Percentiles rank a stretch among this genome's conserved stretches.
These are phyloP conservation scores for Penicillium occitanis DNA, from an alignment of 2,329 filamentous ascomycete species.

Conservation along the genomic window DNA sequence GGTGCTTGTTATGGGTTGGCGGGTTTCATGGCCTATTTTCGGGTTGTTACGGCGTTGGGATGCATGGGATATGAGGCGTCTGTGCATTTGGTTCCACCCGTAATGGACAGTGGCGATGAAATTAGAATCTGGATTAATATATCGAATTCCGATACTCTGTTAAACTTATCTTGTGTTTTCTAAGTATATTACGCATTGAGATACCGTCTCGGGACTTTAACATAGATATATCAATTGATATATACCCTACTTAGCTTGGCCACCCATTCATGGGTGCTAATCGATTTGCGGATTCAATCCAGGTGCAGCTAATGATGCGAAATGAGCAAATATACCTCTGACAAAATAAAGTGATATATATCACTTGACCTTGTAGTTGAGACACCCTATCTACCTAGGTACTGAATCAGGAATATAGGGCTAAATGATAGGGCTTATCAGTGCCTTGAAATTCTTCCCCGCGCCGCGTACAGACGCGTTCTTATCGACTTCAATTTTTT, in stretches of 20 bases:
- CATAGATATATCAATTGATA: not conserved
- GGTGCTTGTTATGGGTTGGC: not conserved
- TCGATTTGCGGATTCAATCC: not conserved
- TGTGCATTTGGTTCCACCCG: not conserved
- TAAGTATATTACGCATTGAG: too few species aligned
- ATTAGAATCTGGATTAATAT: not conserved
- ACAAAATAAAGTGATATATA: not conserved
- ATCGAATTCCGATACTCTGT: too few species aligned
- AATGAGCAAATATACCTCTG: not conserved
- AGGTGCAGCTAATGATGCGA: not conserved
- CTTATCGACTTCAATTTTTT: slow-evolving; percentile 21
- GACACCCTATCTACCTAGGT: too few species aligned
- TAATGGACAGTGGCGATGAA: not conserved
- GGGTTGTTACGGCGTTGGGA: not conserved
- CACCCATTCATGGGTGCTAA: too few species aligned
- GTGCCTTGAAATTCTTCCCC: not conserved
- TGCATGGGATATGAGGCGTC: not conserved
- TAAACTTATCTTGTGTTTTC: too few species aligned
- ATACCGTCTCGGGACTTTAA: not conserved
- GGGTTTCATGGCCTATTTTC: not conserved
- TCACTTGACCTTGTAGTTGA: not conserved
- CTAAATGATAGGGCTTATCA: slow-evolving; percentile 8
- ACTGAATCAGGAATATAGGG: slow-evolving; percentile 1
- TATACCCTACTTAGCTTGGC: too few species aligned
- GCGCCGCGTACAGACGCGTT: slow-evolving; percentile 9